Evolutionary conservation across 768 basidiomycete species (phyloP), one percentile per base, ranked within the genome.

Genomic region (Tylopilus vinaceipallidus): DNA sequence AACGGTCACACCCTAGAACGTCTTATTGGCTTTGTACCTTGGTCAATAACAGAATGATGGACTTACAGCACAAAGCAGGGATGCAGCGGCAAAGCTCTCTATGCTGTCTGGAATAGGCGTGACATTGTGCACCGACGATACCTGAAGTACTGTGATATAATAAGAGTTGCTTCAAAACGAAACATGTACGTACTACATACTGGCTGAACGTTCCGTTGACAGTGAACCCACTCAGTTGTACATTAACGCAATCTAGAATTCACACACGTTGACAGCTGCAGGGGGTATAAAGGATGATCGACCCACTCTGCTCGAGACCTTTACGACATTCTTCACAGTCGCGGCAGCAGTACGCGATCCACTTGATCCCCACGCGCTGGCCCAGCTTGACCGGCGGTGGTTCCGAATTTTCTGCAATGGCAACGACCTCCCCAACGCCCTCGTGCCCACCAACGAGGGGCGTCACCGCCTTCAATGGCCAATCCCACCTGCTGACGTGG

Each of bases 361-460:
- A 88, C 65, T 93, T 92, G 70, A 93, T 81, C 5, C 91, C 91
- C 37, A 92, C 89, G 12, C 86, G 78, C 46, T 91, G 83, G 17
- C 91, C 91, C 32, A 91, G 52, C 61, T 86, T 82, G 55, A 92
- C 79, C 0, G 81, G 79, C 11, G 79, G 81, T 40, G 73, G 47
- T 19, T 67, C 54, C 0, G 88, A 86, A 63, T 84, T 70, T 8
- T 76, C 73, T 20, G 82, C 91, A 58, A 94, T 88, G 22, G 91
- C 91, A 35, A 93, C 85, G 47, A 95, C 70, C 36, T 75, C 71
- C 16, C 92, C 91, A 12, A 90, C 88, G 55, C 91, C 91, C 69
- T 92, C 86, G 62, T 93, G 91, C 0, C 92, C 89, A 14, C 88
- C 88, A 49, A 91, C 79, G 41, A 91, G 79, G 0, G 86, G 86